These are phyloP conservation scores for Aspergillus ochraceus DNA, from an alignment of 2,329 filamentous ascomycete species.

Conservation along the genomic window DNA sequence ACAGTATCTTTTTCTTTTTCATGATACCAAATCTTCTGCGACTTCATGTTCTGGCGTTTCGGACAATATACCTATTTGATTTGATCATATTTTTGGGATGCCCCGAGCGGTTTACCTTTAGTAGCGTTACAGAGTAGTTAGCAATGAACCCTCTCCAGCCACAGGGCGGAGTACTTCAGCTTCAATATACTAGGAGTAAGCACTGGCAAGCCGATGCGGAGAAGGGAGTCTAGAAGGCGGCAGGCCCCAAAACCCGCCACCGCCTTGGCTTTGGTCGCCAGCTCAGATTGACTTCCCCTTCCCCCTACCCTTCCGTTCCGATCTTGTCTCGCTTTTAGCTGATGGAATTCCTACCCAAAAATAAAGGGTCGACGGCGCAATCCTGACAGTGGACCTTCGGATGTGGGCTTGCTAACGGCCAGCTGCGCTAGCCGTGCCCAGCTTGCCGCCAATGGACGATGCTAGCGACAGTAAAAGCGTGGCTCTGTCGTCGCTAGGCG, in stretches of 20 bases:
- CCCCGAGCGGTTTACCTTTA: neutral
- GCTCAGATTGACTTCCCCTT: neutral
- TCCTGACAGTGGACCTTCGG: neutral
- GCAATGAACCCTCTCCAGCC: neutral
- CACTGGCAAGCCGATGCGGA: neutral
- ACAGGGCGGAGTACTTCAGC: no score
- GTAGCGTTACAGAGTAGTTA: neutral
- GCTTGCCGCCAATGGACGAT: constrained; percentile 38
- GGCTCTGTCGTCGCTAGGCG: constrained; percentile 25
- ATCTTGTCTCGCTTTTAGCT: neutral
- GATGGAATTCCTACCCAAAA: neutral
- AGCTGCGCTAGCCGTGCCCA: constrained; percentile 21
- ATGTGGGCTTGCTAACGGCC: constrained; percentile 23
- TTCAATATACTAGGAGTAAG: no score
- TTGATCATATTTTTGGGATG: neutral
- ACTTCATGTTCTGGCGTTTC: constrained; percentile 10
- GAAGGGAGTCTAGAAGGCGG: neutral
- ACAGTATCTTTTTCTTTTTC: constrained; percentile 2
- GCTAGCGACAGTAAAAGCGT: constrained; percentile 26
- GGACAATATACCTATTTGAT: constrained; percentile 1
- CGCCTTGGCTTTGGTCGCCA: neutral
- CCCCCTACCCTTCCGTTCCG: neutral
- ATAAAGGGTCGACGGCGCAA: neutral
- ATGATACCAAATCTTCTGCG: constrained; percentile 8
- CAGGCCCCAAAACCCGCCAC: neutral